These are phyloP conservation scores for Tylopilus orsonianus DNA, from an alignment of 1,284 basidiomycete species.

Conservation along the genomic window DNA sequence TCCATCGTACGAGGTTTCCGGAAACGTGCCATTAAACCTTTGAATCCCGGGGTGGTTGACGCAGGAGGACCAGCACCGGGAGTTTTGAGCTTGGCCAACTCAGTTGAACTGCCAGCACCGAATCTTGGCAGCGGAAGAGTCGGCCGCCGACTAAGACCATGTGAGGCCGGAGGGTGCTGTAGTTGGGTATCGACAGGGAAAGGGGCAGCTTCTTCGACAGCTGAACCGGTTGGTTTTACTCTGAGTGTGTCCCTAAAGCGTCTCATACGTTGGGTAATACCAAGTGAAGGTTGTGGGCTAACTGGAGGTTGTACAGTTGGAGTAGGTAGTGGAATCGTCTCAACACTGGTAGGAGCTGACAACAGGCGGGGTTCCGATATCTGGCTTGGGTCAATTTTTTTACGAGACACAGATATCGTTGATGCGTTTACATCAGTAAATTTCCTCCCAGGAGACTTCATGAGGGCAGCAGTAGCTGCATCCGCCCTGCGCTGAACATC, in stretches of 20 bases:
- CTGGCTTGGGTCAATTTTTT: slow-evolving; percentile 65
- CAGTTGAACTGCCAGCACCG: slow-evolving; percentile 46
- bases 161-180: slow-evolving; percentile 33
- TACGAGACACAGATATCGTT: slow-evolving; percentile 48
- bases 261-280: slow-evolving; percentile 65
- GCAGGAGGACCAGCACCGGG: slow-evolving; percentile 59
- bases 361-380: slow-evolving; percentile 74
- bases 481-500: slow-evolving; percentile 71
- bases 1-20: slow-evolving; percentile 57
- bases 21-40: slow-evolving; percentile 78
- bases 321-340: slow-evolving; percentile 64
- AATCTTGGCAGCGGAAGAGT: slow-evolving; percentile 38
- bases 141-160: slow-evolving; percentile 40
- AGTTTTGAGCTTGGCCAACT: slow-evolving; percentile 51
- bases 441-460: slow-evolving; percentile 53
- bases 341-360: slow-evolving; percentile 73
- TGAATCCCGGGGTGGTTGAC: slow-evolving; percentile 68
- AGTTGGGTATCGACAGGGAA: slow-evolving; percentile 43
- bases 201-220: slow-evolving; percentile 53
- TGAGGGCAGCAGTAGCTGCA: slow-evolving; percentile 67
- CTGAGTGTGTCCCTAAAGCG: slow-evolving; percentile 68
- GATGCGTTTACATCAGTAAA: slow-evolving; percentile 39
- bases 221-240: slow-evolving; percentile 50
- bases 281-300: slow-evolving; percentile 40
- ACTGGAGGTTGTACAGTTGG: slow-evolving; percentile 32